Evolutionary conservation across 2,329 filamentous ascomycete genomes (phyloP), one percentile per base, ranked within the genome.

Genomic region (Chrysoporthe deuterocubensis): DNA sequence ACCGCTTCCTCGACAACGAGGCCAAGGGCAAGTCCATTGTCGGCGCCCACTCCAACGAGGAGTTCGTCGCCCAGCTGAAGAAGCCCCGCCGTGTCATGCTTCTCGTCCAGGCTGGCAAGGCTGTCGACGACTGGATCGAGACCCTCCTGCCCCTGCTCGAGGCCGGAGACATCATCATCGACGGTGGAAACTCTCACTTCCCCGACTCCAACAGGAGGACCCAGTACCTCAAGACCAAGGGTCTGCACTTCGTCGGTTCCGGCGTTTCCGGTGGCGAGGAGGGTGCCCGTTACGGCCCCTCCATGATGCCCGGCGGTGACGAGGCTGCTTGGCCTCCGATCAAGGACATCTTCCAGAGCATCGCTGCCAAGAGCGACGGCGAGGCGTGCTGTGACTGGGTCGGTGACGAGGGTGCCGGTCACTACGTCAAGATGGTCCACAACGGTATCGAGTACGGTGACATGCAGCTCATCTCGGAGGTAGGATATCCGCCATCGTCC

Each of bases 361-460:
- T 99, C 80, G 89, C 96, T 72, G 96, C 96, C 82, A 98, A 99
- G 90, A 96, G 92, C 82, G 95, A 97, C 78, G 91, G 90, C 77
- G 96, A 99, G 88, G 85, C 96, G 73, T 99, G 96, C 90, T 99
- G 96, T 80, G 96, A 99, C 84, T 99, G 96, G 96, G 96, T 99
- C 77, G 96, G 96, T 85, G 96, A 98, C 84, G 94, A 98, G 83
- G 96, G 96, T 89, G 93, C 96, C 84, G 96, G 96, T 76, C 96
- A 99, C 90, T 99, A 97, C 88, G 95, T 99, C 87, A 99, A 99
- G 92, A 99, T 99, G 96, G 96, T 99, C 72, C 96, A 99, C 91
- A 99, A 99, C 85, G 96, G 96, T 89, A 99, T 99, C 77, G 96
- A 99, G 86, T 99, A 99, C 81, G 96, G 96, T 90, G 96, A 99